A percentile compares a stretch with the other conserved stretches of the same genome.
phyloP scores from a whole-genome alignment of 768 basidiomycete genomes.

The Kwoniella europaea region DNA sequence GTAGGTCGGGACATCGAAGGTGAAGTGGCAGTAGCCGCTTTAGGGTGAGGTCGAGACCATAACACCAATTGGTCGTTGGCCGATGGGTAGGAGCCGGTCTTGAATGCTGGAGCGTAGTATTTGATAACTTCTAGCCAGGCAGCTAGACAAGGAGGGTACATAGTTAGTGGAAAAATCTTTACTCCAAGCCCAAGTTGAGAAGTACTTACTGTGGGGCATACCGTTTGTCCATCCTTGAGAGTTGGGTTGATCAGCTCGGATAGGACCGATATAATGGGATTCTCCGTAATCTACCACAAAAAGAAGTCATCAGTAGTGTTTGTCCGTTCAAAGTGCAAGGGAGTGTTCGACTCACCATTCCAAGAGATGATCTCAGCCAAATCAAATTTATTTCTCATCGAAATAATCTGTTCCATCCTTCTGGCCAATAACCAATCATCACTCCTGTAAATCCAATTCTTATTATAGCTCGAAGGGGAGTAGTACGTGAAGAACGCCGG shows the following conservation, averaged over 20 bases:
- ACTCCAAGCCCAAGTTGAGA: too few relatives aligned
- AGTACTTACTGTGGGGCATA: conserved; percentile 49
- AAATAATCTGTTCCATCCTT: conserved; percentile 57
- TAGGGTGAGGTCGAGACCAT: conserved; percentile 56
- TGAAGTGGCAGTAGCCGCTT: conserved; percentile 38
- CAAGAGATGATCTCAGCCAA: conserved; percentile 58
- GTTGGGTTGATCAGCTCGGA: conserved; percentile 51
- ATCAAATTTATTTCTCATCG: conserved; percentile 54
- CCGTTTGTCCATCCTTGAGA: conserved; percentile 53
- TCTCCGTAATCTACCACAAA: conserved; percentile 50
- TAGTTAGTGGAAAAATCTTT: too few relatives aligned
- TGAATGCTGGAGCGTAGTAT: conserved; percentile 55
- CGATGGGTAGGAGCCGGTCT: conserved; percentile 53
- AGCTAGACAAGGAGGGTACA: conserved; percentile 6
- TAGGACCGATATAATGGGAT: conserved; percentile 51
- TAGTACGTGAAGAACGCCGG: conserved; percentile 60
- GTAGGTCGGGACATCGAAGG: conserved; percentile 43
- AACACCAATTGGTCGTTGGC: conserved; percentile 48
- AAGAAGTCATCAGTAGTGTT: not conserved
- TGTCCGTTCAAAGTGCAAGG: not conserved
- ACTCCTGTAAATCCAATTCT: conserved; percentile 58
- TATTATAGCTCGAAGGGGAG: conserved; percentile 50
- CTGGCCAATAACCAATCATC: conserved; percentile 58
- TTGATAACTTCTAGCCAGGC: conserved; percentile 42
- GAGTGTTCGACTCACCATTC: conserved; percentile 55